Conservation (phyloP, 139 green algal species). For the Parachlorella kessleri region DNA sequence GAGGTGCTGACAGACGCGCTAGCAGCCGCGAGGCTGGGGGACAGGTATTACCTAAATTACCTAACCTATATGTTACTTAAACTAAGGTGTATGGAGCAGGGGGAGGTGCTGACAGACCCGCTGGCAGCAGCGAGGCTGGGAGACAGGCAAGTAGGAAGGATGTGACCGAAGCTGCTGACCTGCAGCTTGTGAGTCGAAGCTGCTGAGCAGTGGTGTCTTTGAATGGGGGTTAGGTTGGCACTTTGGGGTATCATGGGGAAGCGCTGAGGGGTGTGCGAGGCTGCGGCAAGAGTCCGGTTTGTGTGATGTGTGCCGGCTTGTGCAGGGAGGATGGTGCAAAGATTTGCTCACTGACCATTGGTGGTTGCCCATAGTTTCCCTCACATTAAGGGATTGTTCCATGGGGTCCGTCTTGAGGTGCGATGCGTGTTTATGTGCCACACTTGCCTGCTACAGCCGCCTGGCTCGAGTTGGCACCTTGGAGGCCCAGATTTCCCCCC, state of each 20-base stretch:
- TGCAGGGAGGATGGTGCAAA: neutral
- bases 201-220: neutral
- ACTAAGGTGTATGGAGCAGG: neutral
- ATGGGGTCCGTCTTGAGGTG: no score
- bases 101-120: neutral
- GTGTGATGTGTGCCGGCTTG: neutral
- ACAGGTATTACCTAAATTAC: neutral
- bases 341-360: neutral
- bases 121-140: neutral
- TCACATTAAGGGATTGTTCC: no score
- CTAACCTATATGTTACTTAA: neutral
- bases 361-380: neutral
- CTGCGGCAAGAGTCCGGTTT: no score
- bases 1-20: neutral
- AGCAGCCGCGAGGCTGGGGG: neutral
- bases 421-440: no score
- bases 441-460: neutral
- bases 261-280: no score
- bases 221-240: no score
- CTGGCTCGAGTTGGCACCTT: neutral
- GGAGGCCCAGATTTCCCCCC: neutral
- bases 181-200: neutral
- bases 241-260: no score
- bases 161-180: neutral
- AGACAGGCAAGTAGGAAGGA: neutral